Evolutionary conservation across 805 yeast species (phyloP).

Genomic region (Yamadazyma philogaea): DNA sequence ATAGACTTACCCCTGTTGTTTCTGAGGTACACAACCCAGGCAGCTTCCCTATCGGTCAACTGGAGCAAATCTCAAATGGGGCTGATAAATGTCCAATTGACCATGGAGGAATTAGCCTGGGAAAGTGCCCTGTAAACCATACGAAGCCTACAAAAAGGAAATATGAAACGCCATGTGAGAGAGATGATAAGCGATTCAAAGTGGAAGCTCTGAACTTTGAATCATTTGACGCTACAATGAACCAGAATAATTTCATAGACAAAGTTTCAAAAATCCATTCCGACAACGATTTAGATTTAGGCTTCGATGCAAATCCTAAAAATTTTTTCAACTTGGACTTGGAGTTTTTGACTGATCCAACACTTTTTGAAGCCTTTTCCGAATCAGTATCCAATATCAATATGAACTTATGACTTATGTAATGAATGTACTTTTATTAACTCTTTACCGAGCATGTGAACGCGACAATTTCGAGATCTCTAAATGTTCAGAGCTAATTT

Average conservation of each 20-base stretch:
- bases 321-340: slow-evolving; percentile 13
- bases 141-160: neutral
- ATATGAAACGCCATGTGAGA: neutral
- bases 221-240: neutral
- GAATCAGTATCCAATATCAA: neutral
- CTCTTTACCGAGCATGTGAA: neutral
- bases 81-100: neutral
- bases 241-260: slow-evolving; percentile 1
- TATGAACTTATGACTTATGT: neutral
- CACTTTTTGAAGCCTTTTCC: slow-evolving; percentile 8
- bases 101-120: neutral
- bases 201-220: neutral
- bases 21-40: neutral
- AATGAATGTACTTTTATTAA: slow-evolving; percentile 3
- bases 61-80: too few species aligned
- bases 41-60: too few species aligned
- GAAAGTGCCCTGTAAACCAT: neutral
- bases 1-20: neutral
- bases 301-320: slow-evolving; percentile 8
- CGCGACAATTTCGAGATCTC: neutral
- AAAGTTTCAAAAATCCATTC: slow-evolving; percentile 3
- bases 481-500: neutral
- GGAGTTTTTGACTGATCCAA: slow-evolving; percentile 12
- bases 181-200: neutral
- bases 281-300: slow-evolving; percentile 5